Conservation (phyloP, 345 rosid species). For the Eucalyptus cloeziana region DNA sequence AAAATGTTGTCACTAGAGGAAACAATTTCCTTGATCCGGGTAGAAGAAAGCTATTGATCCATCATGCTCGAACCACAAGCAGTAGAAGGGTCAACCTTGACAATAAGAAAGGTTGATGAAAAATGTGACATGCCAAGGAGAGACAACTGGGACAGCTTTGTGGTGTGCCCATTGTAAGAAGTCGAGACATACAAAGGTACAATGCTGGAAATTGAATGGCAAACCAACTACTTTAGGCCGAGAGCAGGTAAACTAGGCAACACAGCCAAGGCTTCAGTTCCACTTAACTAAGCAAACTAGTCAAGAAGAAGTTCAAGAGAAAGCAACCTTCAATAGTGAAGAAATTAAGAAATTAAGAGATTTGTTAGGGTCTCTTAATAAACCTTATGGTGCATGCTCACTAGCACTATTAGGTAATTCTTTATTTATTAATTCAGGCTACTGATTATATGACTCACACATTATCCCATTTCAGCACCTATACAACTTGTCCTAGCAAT, state of each 20-base stretch:
- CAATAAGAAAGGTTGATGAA: background rate
- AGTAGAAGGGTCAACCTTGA: background rate
- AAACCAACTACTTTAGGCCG: no score
- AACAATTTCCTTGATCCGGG: background rate
- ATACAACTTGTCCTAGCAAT: background rate
- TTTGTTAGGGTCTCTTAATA: background rate
- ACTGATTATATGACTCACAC: background rate
- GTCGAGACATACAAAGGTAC: no score
- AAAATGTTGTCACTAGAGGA: background rate
- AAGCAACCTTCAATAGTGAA: no score
- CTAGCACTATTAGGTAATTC: background rate
- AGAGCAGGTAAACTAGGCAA: no score
- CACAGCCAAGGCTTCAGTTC: fast-evolving
- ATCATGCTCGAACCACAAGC: background rate
- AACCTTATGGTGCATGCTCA: background rate
- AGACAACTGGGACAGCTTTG: no score
- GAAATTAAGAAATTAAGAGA: no score
- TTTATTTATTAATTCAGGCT: background rate
- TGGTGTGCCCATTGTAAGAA: no score
- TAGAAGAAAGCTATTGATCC: background rate
- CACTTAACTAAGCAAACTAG: no score
- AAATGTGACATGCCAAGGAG: fast-evolving
- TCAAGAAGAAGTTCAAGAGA: fast-evolving
- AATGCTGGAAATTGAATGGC: no score
- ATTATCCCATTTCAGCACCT: background rate